phyloP scores from a whole-genome alignment of 257 asterid species.

The Solanum dulcamara region DNA sequence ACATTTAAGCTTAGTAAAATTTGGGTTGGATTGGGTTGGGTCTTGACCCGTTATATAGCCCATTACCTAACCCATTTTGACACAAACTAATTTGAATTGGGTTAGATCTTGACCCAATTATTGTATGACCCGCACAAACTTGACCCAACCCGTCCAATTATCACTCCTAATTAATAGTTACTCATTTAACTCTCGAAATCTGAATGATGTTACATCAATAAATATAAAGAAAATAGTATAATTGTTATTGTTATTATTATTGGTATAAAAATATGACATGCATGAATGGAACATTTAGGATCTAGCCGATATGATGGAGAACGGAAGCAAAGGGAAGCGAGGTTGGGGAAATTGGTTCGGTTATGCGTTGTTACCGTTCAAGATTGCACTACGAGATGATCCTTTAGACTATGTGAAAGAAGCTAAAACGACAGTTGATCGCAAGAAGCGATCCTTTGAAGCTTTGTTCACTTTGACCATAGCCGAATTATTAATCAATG shows the following conservation, averaged over 20 bases:
- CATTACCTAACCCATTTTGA: too few relatives aligned
- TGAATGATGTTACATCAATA: neutral
- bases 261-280: neutral
- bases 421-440: neutral
- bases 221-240: too few relatives aligned
- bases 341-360: conserved; percentile 9
- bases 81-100: too few relatives aligned
- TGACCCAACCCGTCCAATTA: too few relatives aligned
- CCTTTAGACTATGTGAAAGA: conserved; percentile 5
- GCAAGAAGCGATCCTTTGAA: conserved; percentile 5
- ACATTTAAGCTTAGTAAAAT: too few relatives aligned
- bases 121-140: too few relatives aligned
- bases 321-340: neutral
- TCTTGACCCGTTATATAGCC: too few relatives aligned
- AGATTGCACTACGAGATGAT: neutral
- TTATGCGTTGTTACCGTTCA: neutral
- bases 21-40: too few relatives aligned
- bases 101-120: too few relatives aligned
- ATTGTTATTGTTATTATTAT: neutral
- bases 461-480: neutral
- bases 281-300: neutral
- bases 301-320: conserved; percentile 1
- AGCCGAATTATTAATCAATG: neutral
- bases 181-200: too few relatives aligned
- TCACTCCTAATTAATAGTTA: too few relatives aligned